Evolutionary conservation across 2,329 filamentous ascomycete species (phyloP).

Genomic region (Fusarium annulatum): DNA sequence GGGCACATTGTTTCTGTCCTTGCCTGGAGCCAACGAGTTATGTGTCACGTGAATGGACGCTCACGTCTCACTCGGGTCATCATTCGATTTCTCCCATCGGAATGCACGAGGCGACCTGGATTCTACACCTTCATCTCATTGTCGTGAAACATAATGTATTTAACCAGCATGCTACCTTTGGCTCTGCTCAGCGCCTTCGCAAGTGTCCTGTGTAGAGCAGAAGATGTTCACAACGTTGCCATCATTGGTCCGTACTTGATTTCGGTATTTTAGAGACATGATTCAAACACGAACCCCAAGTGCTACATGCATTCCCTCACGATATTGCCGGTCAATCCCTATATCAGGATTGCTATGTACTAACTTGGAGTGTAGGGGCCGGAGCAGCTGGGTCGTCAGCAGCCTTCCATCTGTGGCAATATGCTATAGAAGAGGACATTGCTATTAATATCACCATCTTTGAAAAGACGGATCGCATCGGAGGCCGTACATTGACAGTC

Average conservation of each 20-base stretch:
- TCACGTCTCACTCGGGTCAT: not conserved
- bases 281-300: not conserved
- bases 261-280: not conserved
- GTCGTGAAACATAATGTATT: slow-evolving; percentile 28
- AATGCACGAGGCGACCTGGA: not conserved
- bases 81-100: not conserved
- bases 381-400: slow-evolving; percentile 89
- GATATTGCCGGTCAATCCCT: not conserved
- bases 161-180: slow-evolving; percentile 22
- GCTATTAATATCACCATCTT: slow-evolving; percentile 86
- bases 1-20: not conserved
- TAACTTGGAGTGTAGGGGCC: slow-evolving; percentile 70
- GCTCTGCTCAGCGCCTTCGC: slow-evolving; percentile 35
- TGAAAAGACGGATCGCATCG: slow-evolving; percentile 80
- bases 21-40: not conserved
- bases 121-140: not conserved
- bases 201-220: slow-evolving; percentile 8
- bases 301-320: not conserved
- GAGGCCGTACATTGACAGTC: slow-evolving; percentile 88
- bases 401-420: slow-evolving; percentile 83
- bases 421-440: slow-evolving; percentile 69
- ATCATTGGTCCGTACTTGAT: slow-evolving; percentile 50
- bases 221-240: slow-evolving; percentile 49
- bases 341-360: not conserved
- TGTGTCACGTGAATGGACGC: slow-evolving; percentile 13